A percentile compares a stretch with the other conserved stretches of the same genome.
phyloP scores from a whole-genome alignment of 2,329 filamentous ascomycete species.

The Ascochyta clinopodiicola region DNA sequence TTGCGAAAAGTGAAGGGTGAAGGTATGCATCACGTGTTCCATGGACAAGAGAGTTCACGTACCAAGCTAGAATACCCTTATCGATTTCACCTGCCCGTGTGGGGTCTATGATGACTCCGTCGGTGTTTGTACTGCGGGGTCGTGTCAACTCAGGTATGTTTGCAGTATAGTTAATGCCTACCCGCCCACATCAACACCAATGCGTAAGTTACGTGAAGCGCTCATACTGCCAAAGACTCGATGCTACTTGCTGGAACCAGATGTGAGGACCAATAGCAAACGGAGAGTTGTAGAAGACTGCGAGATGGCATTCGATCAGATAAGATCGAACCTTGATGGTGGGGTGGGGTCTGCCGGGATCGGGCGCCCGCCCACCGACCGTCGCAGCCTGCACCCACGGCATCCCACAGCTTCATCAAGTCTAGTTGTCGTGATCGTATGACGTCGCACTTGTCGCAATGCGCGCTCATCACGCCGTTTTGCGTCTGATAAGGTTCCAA shows the following conservation, averaged over 20 bases:
- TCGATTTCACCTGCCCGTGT: constrained; percentile 32
- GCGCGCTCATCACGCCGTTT: neutral
- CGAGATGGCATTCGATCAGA: constrained; percentile 6
- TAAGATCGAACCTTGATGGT: constrained; percentile 7
- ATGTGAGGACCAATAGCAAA: constrained; percentile 1
- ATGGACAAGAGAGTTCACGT: constrained; percentile 4
- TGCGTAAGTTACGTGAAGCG: constrained; percentile 39
- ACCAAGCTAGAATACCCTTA: constrained; percentile 46
- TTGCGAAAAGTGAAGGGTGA: neutral
- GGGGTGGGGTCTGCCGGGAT: constrained; percentile 4
- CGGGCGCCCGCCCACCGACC: neutral
- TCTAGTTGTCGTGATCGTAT: neutral
- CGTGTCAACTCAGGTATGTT: constrained; percentile 8
- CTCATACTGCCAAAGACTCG: constrained; percentile 16
- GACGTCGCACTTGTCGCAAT: neutral
- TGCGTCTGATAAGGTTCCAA: neutral
- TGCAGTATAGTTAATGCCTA: constrained; percentile 19
- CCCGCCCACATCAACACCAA: constrained; percentile 55
- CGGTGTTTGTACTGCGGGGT: constrained; percentile 42
- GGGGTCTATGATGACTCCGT: constrained; percentile 47
- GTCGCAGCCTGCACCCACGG: too few relatives aligned
- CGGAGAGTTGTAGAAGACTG: neutral
- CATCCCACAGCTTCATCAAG: neutral
- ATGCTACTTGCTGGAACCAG: neutral
- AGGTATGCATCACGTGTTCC: constrained; percentile 11